Conservation (phyloP, 192 early-diverging fungal species). For the Geranomyces michiganensis region DNA sequence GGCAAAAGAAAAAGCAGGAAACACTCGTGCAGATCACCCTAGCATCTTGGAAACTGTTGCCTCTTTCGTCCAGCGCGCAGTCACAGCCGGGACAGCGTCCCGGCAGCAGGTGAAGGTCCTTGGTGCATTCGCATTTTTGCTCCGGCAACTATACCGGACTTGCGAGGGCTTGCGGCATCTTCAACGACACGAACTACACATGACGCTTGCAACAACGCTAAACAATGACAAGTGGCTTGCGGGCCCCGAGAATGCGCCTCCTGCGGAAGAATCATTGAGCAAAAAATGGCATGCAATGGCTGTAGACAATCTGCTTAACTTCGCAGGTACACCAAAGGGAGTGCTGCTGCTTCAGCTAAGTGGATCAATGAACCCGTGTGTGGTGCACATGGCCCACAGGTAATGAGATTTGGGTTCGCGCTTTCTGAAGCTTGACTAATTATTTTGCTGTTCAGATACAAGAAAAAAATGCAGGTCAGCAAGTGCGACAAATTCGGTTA, state of each 20-base stretch:
- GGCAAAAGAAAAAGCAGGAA: background rate
- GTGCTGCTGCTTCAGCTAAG: slow-evolving; percentile 46
- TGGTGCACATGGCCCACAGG: slow-evolving; percentile 52
- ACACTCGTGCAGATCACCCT: slow-evolving; percentile 12
- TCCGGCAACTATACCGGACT: slow-evolving; percentile 54
- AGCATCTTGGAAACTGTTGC: slow-evolving; percentile 28
- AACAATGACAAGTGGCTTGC: slow-evolving; percentile 9
- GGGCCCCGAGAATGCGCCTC: background rate
- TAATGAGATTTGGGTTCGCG: background rate
- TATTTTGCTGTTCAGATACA: slow-evolving; percentile 37
- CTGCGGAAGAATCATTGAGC: slow-evolving; percentile 2
- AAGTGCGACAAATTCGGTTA: slow-evolving; percentile 62
- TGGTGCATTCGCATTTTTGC: slow-evolving; percentile 48
- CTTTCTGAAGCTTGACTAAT: no score
- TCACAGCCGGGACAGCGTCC: background rate
- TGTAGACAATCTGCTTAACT: slow-evolving; percentile 58
- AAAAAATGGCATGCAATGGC: slow-evolving; percentile 43
- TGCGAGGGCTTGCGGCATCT: slow-evolving; percentile 48
- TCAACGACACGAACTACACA: slow-evolving; percentile 40
- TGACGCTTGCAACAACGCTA: slow-evolving; percentile 33
- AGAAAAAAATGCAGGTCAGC: slow-evolving; percentile 58
- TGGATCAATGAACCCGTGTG: slow-evolving; percentile 49
- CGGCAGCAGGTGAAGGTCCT: slow-evolving; percentile 28
- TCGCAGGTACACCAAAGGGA: slow-evolving; percentile 53
- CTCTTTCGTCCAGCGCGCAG: slow-evolving; percentile 26